These are phyloP conservation scores for Volvox reticuliferus DNA, from an alignment of 139 green algal species.

Conservation along the genomic window DNA sequence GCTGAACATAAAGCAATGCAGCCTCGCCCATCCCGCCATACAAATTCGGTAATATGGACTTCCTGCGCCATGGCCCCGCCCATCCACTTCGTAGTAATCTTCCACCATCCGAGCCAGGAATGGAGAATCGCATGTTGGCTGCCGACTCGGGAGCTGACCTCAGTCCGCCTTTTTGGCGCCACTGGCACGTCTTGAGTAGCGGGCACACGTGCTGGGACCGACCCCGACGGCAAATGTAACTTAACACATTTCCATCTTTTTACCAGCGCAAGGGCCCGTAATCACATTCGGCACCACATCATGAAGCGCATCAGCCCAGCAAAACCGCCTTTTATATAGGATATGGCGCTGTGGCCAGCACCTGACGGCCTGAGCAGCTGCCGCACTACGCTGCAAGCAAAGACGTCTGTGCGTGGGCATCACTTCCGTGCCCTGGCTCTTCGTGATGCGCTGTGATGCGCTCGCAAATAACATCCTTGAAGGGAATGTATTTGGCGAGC, in stretches of 20 bases:
- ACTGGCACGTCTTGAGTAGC: not conserved
- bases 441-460: not conserved
- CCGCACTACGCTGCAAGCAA: constrained; percentile 13
- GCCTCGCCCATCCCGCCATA: no score
- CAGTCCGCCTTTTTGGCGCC: not conserved
- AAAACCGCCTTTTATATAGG: constrained; percentile 1
- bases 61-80: no score
- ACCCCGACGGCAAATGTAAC: not conserved
- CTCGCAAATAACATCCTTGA: not conserved
- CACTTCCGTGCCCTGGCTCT: constrained; percentile 12
- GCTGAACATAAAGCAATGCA: no score
- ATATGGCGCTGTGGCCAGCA: constrained; percentile 10
- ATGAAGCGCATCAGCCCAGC: not conserved
- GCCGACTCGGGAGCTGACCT: no score
- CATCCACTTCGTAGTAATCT: no score
- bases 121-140: no score
- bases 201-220: no score
- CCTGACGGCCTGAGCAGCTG: constrained; percentile 11
- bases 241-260: not conserved
- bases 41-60: no score
- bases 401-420: constrained; percentile 40
- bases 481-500: constrained; percentile 17
- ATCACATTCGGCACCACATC: constrained; percentile 11
- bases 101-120: no score
- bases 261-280: not conserved